Evolutionary conservation across 257 asterid species (phyloP), one percentile per base, ranked within the genome.

Genomic region (Plantago elongata): DNA sequence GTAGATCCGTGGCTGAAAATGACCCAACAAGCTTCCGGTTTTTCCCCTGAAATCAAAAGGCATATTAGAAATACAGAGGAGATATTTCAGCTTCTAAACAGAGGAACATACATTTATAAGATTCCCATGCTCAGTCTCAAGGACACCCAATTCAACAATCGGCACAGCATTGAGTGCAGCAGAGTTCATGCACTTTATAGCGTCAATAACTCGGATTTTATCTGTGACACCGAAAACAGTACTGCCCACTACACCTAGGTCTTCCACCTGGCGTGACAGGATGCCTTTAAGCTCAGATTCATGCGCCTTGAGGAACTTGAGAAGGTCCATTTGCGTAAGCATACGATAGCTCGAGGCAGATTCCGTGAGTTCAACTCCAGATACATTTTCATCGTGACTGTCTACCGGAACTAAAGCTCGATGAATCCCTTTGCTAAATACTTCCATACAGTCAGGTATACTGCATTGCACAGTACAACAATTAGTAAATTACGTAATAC

Each of bases 381-480:
- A 69, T 61, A 77, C 45, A n/a, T 77, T 81, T n/a, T 89, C 97
- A 45, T 66, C 60, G 14, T 85, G 89, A 72, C 95, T 74, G 62
- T 80, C 93, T 0, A 83, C 55, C 0, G 95, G 99, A n/a, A 92
- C 91, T 62, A 89, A 61, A n/a, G 97, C 89, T 4, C 97, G 66
- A 69, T 89, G 99, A 57, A 92, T 80, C 47, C 97, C 97, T 76
- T 86, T 86, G 84, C 99, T 80, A 9, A 92, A 80, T 34, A 92
- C 89, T 80, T 92, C 97, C 96, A 92, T 86, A 59, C 96, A 89
- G 65, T 92, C 99, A 9, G 83, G 66, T 62, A 86, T 60, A 73
- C 95, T 88, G 71, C 67, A 63, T 22, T 27, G 18, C 43, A 46
- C 13, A 5, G 3, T 22, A 1, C 27, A 22, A 22, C 27, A 22